Evolutionary conservation across 2,329 filamentous ascomycete genomes (phyloP), one percentile per base, ranked within the genome.

Genomic region (Acarospora socialis): DNA sequence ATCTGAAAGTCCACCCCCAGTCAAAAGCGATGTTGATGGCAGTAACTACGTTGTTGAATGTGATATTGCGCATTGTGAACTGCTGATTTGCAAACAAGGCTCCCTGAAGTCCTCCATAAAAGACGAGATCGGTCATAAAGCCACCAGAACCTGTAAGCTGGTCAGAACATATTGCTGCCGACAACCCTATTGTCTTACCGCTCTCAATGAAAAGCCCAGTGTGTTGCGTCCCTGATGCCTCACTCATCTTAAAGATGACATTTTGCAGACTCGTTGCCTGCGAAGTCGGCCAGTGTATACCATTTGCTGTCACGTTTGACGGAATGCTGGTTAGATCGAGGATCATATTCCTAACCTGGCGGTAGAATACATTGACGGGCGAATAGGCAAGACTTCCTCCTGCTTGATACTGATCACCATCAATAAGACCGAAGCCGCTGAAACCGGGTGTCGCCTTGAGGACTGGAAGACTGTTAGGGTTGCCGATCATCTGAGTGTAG

Each of bases 21-120:
- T 70, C 56, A 69, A 68, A 75, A 7, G 67, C 52, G 40, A 70
- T 61, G 15, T 64, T 60, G 28, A 76, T 68, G 2, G 64, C 68
- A 0, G 66, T 72, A 1, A 57, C 52, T 12, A 57, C 58, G 25
- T 61, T 55, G 23, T 62, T 57, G 46, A 74, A 70, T 1, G 53
- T 61, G 18, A 77, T 42, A 39, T 71, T 69, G 7, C 64, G 60
- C 36, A 65, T 68, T 0, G 71, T 77, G 41, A 68, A 71, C 41
- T 80, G 76, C 54, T 81, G 75, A 37, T 66, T 74, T 16, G 74
- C 74, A 36, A 73, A 54, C 44, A 68, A 68, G 28, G 62, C 66
- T 28, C 73, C 73, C 34, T 70, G 63, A 6, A 59, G 56, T 17
- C 76, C 75, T 30, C 73, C 73, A 25, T 64, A 66, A 54, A 77